Base-by-base conservation (phyloP, 257 asterid species). In the Dorcoceras hygrometricum region DNA sequence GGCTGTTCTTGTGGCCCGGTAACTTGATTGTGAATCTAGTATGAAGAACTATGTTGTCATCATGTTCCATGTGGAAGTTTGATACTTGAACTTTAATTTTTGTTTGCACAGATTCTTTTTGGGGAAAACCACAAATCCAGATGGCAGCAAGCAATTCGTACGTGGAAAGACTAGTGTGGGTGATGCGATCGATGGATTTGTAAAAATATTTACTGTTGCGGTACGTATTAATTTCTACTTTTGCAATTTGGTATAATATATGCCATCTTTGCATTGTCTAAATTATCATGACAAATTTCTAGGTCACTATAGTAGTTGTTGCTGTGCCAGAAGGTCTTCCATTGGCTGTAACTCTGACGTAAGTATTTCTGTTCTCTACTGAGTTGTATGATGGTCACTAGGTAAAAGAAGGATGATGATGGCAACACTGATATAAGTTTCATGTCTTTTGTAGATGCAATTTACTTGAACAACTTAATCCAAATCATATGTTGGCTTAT, bases 311-410 rank as follows among this genome's bases (percentile, higher is more conserved):
- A 77, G 97, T 93, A 26, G 96, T 93, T 57, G 99, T 90, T 74
- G 99, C 99, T 34, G 97, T 90, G 70, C 99, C 99, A 19, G 96
- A 93, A 80, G 99, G 97, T 59, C 97, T 93, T 78, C 96, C 97
- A 57, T 79, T 93, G 82, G 99, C 96, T 74, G 99, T 93, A 56
- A 93, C 99, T 65, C 71, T 93, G 71, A 93, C 97, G 99, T 93
- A 78, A 84, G 96, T 75, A 34, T 39, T 34, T 39, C 32, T 55
- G 50, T 58, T 26, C 23, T 51, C 59, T 23, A 5, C 63, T 31
- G 32, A 32, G 20, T 31, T 53, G 34, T 20, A 19, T 76, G 73
- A 57, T 68, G 1, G 66, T 19, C 63, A 56, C 28, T 62, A 20
- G 65, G 46, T 39, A 50, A 24, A 59, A 11, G 51, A 39, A 48